Conservation (phyloP, 2,329 filamentous ascomycete genomes). For the Microdochium trichocladiopsis region DNA sequence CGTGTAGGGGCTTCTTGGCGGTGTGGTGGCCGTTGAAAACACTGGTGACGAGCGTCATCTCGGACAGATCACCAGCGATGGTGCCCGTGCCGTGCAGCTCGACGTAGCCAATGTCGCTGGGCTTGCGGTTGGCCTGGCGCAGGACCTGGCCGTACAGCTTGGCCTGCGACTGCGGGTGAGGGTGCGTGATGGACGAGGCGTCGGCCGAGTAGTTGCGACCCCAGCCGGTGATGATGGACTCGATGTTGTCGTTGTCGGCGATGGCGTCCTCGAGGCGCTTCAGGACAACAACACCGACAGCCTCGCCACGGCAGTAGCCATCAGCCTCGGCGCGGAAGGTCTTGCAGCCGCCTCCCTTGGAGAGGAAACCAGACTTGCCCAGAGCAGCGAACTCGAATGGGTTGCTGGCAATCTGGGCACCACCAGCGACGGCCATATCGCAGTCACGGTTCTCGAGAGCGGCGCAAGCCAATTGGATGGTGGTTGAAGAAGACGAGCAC, state of each 20-base stretch:
- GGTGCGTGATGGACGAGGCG: slow-evolving; percentile 70
- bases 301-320: slow-evolving; percentile 72
- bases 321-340: slow-evolving; percentile 70
- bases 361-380: slow-evolving; percentile 66
- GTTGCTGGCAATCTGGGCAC: slow-evolving; percentile 66
- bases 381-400: slow-evolving; percentile 70
- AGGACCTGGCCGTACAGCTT: slow-evolving; percentile 61
- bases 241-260: slow-evolving; percentile 63
- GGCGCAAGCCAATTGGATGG: slow-evolving; percentile 40
- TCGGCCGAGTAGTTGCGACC: slow-evolving; percentile 73
- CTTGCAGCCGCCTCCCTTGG: slow-evolving; percentile 64
- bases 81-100: slow-evolving; percentile 85
- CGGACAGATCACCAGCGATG: slow-evolving; percentile 69
- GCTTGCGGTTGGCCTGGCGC: slow-evolving; percentile 61
- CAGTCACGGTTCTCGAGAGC: slow-evolving; percentile 66
- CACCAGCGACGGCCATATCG: slow-evolving; percentile 70
- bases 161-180: slow-evolving; percentile 67
- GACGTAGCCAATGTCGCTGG: slow-evolving; percentile 67
- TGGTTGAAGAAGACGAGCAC: slow-evolving; percentile 15
- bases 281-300: slow-evolving; percentile 61
- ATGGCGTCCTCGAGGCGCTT: slow-evolving; percentile 70
- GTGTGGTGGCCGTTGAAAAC: slow-evolving; percentile 6
- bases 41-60: slow-evolving; percentile 45
- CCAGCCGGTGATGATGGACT: slow-evolving; percentile 64
- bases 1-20: slow-evolving; percentile 24